Evolutionary conservation across 495 filamentous ascomycete species (phyloP).

Genomic region (Physcia stellaris): DNA sequence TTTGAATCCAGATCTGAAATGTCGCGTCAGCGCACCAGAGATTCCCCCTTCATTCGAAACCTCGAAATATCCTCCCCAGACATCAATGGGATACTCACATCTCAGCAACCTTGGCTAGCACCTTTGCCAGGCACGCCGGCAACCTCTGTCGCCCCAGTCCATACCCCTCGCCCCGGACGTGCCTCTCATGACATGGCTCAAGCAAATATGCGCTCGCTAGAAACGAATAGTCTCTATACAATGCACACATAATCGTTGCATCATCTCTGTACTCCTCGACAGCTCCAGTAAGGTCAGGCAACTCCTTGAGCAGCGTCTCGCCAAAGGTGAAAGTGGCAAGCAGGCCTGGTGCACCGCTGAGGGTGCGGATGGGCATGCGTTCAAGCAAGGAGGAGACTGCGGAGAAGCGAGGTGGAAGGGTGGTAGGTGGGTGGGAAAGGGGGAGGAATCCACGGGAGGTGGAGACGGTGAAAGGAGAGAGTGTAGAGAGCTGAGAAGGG

Average conservation of each 20-base stretch:
- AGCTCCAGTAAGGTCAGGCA: conserved; percentile 60
- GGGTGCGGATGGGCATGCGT: conserved; percentile 60
- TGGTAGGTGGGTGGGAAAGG: conserved; percentile 24
- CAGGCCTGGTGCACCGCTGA: conserved; percentile 56
- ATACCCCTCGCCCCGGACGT: background rate
- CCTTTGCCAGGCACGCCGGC: no score
- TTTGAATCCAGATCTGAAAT: conserved; percentile 46
- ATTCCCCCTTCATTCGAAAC: background rate
- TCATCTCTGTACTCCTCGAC: conserved; percentile 58
- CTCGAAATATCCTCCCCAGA: conserved; percentile 41
- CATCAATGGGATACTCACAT: conserved; percentile 51
- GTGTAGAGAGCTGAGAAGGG: no score
- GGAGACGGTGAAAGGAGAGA: conserved; percentile 73
- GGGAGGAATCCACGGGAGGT: conserved; percentile 62
- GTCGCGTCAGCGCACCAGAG: background rate
- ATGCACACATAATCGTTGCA: conserved; percentile 61
- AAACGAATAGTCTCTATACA: conserved; percentile 85
- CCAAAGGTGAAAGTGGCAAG: conserved; percentile 61
- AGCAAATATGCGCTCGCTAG: conserved; percentile 76
- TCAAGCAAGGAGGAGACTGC: conserved; percentile 54
- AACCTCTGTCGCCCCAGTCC: no score
- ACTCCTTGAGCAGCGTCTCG: conserved; percentile 44
- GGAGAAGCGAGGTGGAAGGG: conserved; percentile 51
- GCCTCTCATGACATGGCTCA: conserved; percentile 75
- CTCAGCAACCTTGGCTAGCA: no score